These are phyloP conservation scores for Litchi chinensis DNA, from an alignment of 345 rosid species.

Conservation along the genomic window DNA sequence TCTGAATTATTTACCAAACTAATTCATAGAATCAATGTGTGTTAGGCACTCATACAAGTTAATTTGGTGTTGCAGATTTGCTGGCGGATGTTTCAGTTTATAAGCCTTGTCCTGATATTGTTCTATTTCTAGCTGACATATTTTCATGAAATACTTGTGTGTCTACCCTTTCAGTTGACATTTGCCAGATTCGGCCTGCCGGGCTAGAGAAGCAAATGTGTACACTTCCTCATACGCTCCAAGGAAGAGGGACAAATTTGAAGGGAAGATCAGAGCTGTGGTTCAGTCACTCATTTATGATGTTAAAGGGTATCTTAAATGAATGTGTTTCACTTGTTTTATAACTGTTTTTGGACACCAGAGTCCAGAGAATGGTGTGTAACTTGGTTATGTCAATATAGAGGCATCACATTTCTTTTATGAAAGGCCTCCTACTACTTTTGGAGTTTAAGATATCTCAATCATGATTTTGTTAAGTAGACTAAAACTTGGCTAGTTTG, in stretches of 20 bases:
- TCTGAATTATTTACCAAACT: not conserved
- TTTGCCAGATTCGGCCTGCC: constrained; percentile 71
- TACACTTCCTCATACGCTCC: constrained; percentile 84
- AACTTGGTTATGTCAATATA: not conserved
- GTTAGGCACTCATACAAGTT: not conserved
- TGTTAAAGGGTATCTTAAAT: constrained; percentile 75
- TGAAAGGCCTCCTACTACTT: too few species aligned
- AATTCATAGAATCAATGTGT: not conserved
- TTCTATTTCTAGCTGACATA: not conserved
- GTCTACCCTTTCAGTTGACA: not conserved
- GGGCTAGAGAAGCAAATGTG: constrained; percentile 47
- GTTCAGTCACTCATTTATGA: constrained; percentile 88
- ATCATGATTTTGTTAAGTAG: too few species aligned
- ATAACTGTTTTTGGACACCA: not conserved
- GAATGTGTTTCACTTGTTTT: constrained; percentile 19
- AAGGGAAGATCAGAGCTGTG: constrained; percentile 92
- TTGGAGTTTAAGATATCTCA: too few species aligned
- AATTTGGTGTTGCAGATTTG: not conserved
- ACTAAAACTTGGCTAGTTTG: too few species aligned
- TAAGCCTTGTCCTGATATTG: not conserved
- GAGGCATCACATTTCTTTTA: not conserved
- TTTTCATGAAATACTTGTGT: too few species aligned
- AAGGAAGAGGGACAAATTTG: constrained; percentile 87
- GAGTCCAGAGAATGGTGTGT: not conserved
- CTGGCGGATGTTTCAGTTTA: not conserved